Conservation (phyloP, 768 basidiomycete species). For the Podaxis pistillaris region DNA sequence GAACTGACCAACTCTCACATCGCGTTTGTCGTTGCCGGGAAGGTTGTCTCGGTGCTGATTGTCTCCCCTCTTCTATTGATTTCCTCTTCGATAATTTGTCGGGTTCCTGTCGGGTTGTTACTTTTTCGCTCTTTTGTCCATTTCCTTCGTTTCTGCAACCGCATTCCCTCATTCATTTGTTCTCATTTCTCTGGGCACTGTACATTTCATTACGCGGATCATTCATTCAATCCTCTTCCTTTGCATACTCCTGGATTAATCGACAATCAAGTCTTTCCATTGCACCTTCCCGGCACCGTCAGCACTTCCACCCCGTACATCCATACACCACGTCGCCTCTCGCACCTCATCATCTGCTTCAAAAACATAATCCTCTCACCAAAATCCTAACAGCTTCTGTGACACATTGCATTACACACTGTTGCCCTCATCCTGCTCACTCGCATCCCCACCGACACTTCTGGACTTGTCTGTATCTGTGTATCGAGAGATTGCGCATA, state of each 20-base stretch:
- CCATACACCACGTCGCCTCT: neutral
- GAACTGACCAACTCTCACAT: neutral
- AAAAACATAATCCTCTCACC: neutral
- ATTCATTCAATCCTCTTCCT: conserved; percentile 6
- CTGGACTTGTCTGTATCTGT: neutral
- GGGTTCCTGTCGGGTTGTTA: conserved; percentile 7
- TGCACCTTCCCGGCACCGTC: conserved; percentile 6
- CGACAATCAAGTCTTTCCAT: conserved; percentile 3
- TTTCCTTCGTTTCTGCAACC: conserved; percentile 2
- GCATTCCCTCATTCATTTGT: neutral
- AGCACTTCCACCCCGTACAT: neutral
- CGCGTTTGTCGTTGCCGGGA: neutral
- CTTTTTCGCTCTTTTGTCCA: neutral
- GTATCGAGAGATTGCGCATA: neutral
- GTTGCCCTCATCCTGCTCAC: conserved; percentile 2
- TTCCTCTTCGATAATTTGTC: conserved; percentile 11
- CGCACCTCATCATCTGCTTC: neutral
- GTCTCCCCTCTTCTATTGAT: neutral
- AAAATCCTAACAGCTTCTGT: neutral
- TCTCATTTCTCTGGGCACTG: neutral
- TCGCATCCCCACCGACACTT: neutral
- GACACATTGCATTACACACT: conserved; percentile 1
- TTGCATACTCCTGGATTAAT: conserved; percentile 10
- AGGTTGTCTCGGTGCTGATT: neutral
- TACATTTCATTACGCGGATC: conserved; percentile 13